Evolutionary conservation across 2,329 filamentous ascomycete species (phyloP), one percentile per base, ranked within the genome.

Genomic region (Phymatotrichopsis omnivora): DNA sequence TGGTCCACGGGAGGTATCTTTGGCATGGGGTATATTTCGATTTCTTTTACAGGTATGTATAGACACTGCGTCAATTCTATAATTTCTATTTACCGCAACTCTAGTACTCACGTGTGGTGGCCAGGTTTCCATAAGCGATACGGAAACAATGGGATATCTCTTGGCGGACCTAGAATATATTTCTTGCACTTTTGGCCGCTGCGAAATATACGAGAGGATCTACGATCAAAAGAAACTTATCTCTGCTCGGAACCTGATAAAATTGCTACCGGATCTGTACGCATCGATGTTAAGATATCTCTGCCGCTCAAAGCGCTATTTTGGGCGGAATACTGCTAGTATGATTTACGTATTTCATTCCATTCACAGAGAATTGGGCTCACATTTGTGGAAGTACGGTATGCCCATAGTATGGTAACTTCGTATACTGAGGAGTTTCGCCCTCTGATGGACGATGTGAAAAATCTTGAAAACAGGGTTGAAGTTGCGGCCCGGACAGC

Each of bases 11-110:
- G 56, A 60, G 47, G 52, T 52, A 6, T 31, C 57, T 25, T 39
- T 60, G 16, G 57, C 57, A 16, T 60, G 57, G 57, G 59, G 53
- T 5, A 52, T 42, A 5, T 51, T 59, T n/a, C 42, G 55, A n/a
- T 32, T 59, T 28, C 33, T 60, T n/a, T 37, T 61, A 14, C 49
- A 57, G 41, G 54, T 58, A 14, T 8, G 36, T 16, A 6, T 28
- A 11, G 2, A 24, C n/a, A 8, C 5, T 20, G 12, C 12, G 16
- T 20, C 10, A 19, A 29, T 32, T n/a, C n/a, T n/a, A n/a, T n/a
- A n/a, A n/a, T n/a, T n/a, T n/a, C n/a, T n/a, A n/a, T n/a, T n/a
- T n/a, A n/a, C n/a, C n/a, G n/a, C n/a, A n/a, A n/a, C n/a, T n/a
- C n/a, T n/a, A n/a, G n/a, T n/a, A n/a, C n/a, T n/a, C n/a, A n/a